Percentiles rank a stretch among this genome's conserved stretches.
Conservation (phyloP, 305 asterid species). For the Coffea humblotiana region DNA sequence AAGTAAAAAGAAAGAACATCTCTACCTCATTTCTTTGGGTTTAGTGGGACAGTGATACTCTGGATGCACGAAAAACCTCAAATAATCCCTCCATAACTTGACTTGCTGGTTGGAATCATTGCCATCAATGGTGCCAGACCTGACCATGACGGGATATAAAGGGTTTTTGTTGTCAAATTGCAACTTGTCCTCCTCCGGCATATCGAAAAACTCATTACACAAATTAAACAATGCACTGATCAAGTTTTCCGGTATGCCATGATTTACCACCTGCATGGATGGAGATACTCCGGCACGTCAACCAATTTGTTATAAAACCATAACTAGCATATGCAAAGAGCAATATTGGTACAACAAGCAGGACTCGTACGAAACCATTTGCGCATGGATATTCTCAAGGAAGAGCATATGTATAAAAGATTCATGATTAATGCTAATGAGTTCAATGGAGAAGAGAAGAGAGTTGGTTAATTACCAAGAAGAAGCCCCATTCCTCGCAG, state of each 20-base stretch:
- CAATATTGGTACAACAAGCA: no score
- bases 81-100: slow-evolving; percentile 54
- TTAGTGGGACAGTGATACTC: slow-evolving; percentile 41
- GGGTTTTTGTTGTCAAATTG: slow-evolving; percentile 28
- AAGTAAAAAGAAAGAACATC: no score
- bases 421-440: neutral
- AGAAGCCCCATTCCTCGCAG: slow-evolving; percentile 78
- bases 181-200: slow-evolving; percentile 47
- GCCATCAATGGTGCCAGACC: slow-evolving; percentile 38
- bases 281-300: neutral
- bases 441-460: neutral
- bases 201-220: slow-evolving; percentile 35
- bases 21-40: slow-evolving; percentile 43
- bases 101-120: slow-evolving; percentile 24
- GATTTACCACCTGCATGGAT: slow-evolving; percentile 48
- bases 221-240: slow-evolving; percentile 25
- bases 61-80: slow-evolving; percentile 54
- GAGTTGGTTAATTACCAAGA: slow-evolving; percentile 43
- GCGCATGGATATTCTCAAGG: no score
- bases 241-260: slow-evolving; percentile 46
- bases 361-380: no score
- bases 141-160: slow-evolving; percentile 38
- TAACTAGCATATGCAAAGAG: no score
- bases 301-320: neutral
- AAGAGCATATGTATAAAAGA: no score